phyloP scores from a whole-genome alignment of 345 rosid species.

The Eucalyptus pauciflora region DNA sequence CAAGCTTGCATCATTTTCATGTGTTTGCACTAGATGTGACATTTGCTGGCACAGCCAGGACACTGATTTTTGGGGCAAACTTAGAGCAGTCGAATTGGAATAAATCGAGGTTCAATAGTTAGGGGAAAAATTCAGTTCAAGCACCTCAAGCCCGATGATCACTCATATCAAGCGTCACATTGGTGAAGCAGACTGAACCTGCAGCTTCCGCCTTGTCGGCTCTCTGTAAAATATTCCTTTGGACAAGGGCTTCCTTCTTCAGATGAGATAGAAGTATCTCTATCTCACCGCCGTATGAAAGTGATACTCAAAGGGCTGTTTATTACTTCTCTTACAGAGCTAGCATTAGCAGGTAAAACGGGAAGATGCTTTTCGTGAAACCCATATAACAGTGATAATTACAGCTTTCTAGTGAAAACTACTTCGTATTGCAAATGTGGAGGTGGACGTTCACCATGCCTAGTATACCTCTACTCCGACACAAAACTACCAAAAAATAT shows the following conservation, averaged over 20 bases:
- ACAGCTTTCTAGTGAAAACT: background rate
- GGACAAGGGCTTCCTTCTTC: too few species aligned
- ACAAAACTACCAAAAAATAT: background rate
- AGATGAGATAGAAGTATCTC: too few species aligned
- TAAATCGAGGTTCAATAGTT: background rate
- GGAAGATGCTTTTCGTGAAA: background rate
- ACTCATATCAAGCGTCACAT: background rate
- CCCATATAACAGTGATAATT: background rate
- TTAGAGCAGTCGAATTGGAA: background rate
- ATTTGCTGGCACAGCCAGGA: background rate
- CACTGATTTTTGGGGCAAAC: background rate
- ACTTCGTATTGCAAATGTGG: background rate
- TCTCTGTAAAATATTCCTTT: too few species aligned
- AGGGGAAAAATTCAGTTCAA: background rate
- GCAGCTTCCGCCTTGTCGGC: too few species aligned
- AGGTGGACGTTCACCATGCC: background rate
- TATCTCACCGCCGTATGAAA: too few species aligned
- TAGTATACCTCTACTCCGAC: background rate
- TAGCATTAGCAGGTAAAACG: background rate
- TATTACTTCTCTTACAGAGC: background rate
- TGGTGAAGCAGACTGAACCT: background rate
- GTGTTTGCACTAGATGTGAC: background rate
- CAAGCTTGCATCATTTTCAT: accelerated
- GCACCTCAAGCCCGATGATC: background rate
- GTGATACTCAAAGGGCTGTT: background rate